These are phyloP conservation scores for Phytophthora tubulina DNA, from an alignment of 352 stramenopile species.

Conservation along the genomic window DNA sequence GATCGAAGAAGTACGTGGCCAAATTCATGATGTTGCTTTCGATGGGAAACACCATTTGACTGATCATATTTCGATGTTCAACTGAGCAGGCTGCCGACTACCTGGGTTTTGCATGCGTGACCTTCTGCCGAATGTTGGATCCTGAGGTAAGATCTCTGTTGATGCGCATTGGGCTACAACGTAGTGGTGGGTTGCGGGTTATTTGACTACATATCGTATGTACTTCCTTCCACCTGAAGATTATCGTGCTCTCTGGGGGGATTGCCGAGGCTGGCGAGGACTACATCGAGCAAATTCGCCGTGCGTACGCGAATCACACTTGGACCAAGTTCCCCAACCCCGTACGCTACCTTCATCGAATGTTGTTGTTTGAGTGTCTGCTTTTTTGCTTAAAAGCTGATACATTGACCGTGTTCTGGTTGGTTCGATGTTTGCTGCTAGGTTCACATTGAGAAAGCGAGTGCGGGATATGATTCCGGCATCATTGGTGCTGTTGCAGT, in stretches of 20 bases:
- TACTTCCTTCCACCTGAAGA: slow-evolving; percentile 36
- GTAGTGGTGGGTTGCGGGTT: not conserved
- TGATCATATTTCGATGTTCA: slow-evolving; percentile 10
- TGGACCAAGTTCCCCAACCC: slow-evolving; percentile 81
- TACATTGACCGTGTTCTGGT: not conserved
- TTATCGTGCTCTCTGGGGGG: slow-evolving; percentile 84
- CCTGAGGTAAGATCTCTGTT: slow-evolving; percentile 58
- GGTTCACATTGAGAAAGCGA: slow-evolving; percentile 84
- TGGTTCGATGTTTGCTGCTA: slow-evolving; percentile 25
- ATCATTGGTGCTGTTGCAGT: slow-evolving; percentile 82
- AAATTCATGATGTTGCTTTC: not conserved
- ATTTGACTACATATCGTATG: not conserved
- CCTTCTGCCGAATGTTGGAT: slow-evolving; percentile 79
- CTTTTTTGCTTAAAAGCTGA: slow-evolving; percentile 5
- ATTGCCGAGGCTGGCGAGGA: slow-evolving; percentile 77
- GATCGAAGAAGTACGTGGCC: slow-evolving; percentile 64
- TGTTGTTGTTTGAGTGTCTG: slow-evolving; percentile 6
- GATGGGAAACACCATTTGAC: not conserved
- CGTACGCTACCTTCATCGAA: slow-evolving; percentile 41
- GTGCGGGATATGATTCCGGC: slow-evolving; percentile 83
- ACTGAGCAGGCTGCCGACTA: slow-evolving; percentile 74
- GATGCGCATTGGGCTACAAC: not conserved
- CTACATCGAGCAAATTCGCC: slow-evolving; percentile 74
- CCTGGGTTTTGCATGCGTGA: slow-evolving; percentile 86
- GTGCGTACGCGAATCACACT: slow-evolving; percentile 71